These are phyloP conservation scores for Nakazawaea laoshanensis DNA, from an alignment of 805 yeast species.

Conservation along the genomic window DNA sequence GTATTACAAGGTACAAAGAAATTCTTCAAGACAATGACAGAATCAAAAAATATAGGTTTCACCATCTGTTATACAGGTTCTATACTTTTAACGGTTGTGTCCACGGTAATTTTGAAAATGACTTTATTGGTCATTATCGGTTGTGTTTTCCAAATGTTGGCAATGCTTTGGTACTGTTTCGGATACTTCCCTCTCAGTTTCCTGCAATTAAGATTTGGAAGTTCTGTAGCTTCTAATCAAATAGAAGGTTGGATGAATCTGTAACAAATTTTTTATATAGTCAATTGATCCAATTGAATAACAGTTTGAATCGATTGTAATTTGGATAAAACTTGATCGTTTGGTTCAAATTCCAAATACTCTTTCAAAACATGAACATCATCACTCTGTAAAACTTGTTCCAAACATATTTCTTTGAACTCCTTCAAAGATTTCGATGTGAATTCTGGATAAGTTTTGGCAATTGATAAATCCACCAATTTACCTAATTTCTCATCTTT, in stretches of 20 bases:
- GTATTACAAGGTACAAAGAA: constrained; percentile 80
- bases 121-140: constrained; percentile 65
- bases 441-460: constrained; percentile 7
- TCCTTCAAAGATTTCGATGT: not conserved
- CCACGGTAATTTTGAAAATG: constrained; percentile 54
- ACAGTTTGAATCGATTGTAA: too few species aligned
- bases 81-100: constrained; percentile 62
- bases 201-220: constrained; percentile 51
- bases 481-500: constrained; percentile 8
- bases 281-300: too few species aligned
- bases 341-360: not conserved
- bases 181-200: constrained; percentile 93
- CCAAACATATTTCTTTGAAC: constrained; percentile 4
- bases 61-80: constrained; percentile 65
- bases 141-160: constrained; percentile 62
- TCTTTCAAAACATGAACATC: constrained; percentile 5
- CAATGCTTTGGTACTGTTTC: constrained; percentile 74
- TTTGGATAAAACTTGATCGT: constrained; percentile 2
- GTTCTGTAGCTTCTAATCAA: constrained; percentile 33
- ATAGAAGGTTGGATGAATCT: constrained; percentile 20
- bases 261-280: too few species aligned
- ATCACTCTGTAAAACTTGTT: constrained; percentile 1
- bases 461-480: constrained; percentile 8
- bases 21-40: constrained; percentile 56
- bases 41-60: constrained; percentile 67